These are phyloP conservation scores for Friedmanniomyces endolithicus DNA, from an alignment of 495 filamentous ascomycete species.

Conservation along the genomic window DNA sequence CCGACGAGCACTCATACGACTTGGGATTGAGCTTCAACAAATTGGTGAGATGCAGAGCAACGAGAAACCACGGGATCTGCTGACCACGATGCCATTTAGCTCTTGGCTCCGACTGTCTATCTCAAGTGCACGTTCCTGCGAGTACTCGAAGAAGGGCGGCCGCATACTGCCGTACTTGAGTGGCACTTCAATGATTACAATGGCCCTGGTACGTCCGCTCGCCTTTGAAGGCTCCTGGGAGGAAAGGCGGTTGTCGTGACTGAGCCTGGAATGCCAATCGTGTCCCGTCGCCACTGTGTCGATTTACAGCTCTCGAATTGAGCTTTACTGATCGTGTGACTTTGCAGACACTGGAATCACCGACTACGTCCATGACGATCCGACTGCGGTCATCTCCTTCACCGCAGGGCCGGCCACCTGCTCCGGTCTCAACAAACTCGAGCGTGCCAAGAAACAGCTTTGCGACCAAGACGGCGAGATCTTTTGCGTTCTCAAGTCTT, in stretches of 20 bases:
- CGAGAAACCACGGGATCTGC: background rate
- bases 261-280: too few relatives aligned
- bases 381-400: background rate
- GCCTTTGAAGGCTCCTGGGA: background rate
- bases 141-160: background rate
- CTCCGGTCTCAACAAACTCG: background rate
- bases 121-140: background rate
- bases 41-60: background rate
- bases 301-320: too few relatives aligned
- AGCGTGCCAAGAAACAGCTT: background rate
- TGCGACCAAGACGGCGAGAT: background rate
- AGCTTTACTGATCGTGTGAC: too few relatives aligned
- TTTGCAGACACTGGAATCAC: background rate
- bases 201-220: background rate
- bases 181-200: conserved; percentile 5
- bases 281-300: too few relatives aligned
- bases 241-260: background rate
- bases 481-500: background rate
- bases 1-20: background rate
- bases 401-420: background rate
- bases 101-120: background rate
- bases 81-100: background rate
- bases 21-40: background rate
- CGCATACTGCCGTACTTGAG: background rate
- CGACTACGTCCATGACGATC: background rate